Base-by-base conservation (phyloP, 352 stramenopile species). In the Globisporangium emineosum region DNA sequence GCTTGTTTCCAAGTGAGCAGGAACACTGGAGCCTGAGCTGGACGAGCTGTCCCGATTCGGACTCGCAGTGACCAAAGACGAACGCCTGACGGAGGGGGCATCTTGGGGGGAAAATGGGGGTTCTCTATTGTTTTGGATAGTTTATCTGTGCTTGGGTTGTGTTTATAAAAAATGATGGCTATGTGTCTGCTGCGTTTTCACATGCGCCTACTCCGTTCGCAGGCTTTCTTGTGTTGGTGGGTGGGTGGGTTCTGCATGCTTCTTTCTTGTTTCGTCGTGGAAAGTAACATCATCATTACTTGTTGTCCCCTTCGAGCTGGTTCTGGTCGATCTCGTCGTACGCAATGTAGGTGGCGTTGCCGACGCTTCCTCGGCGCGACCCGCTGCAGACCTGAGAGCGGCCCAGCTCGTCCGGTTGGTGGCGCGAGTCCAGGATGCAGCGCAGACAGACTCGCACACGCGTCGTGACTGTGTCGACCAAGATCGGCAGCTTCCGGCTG, bases 371-470 rank as follows among this genome's bases (percentile, higher is more conserved):
- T 52, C 71, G 68, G 62, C 79, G 65, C 1, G 54, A 43, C 10
- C n/a, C 35, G 1, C 10, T 19, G 19, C 23, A 51, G 29, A 87
- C 66, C 60, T 87, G 60, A 13, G 60, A 63, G 19, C 70, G 67
- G 0, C 72, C 72, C 10, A 76, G 50, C 33, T 80, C 83, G 62
- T 91, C 83, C 15, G 80, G 80, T 43, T 89, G 74, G 60, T 77
- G 78, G 47, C 86, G 71, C 3, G 81, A 88, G 66, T 85, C 73
- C 23, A 93, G 59, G 64, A 94, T 90, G 72, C 86, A 94, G 60
- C 80, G 74, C 49, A 94, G 64, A 64, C 86, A 94, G 32, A 91
- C 82, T 25, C 86, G 88, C 42, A 94, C 84, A 23, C 79, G 81
- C 2, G 79, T 80, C 12, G 78, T 86, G 56, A 81, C 72, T 0